Evolutionary conservation across 106 monocot genomes (phyloP).

Genomic region (Dendrobium nobile): DNA sequence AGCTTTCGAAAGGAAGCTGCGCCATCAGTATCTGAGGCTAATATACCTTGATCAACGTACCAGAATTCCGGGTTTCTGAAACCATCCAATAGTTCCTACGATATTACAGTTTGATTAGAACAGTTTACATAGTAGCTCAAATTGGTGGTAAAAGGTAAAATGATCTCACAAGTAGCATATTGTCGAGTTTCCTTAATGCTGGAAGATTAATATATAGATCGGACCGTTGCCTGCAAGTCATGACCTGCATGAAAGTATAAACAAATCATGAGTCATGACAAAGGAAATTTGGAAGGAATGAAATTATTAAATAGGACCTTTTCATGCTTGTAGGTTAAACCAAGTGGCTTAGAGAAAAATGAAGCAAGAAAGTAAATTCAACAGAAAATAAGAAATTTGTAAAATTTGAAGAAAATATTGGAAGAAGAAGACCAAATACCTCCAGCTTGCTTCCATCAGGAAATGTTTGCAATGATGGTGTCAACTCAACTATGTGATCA

Average conservation of each 20-base stretch:
- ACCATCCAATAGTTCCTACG: conserved; percentile 80
- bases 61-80: conserved; percentile 73
- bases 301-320: too few relatives aligned
- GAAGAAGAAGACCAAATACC: conserved; percentile 21
- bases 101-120: neutral
- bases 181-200: conserved; percentile 80
- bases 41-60: conserved; percentile 84
- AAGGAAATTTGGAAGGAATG: neutral
- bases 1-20: conserved; percentile 40
- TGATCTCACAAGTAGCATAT: conserved; percentile 71
- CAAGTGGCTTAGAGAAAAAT: too few relatives aligned
- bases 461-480: conserved; percentile 78
- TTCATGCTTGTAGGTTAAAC: too few relatives aligned
- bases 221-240: conserved; percentile 65
- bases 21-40: conserved; percentile 52
- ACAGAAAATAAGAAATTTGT: neutral
- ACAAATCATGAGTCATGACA: neutral
- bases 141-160: neutral
- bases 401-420: neutral
- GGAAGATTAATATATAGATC: conserved; percentile 84
- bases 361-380: neutral
- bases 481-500: conserved; percentile 76
- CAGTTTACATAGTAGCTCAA: neutral
- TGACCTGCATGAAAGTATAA: conserved; percentile 32
- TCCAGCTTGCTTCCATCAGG: conserved; percentile 82